Percentiles rank a stretch among this genome's conserved stretches.
Conservation (phyloP, 345 rosid species). For the Ricinus communis region DNA sequence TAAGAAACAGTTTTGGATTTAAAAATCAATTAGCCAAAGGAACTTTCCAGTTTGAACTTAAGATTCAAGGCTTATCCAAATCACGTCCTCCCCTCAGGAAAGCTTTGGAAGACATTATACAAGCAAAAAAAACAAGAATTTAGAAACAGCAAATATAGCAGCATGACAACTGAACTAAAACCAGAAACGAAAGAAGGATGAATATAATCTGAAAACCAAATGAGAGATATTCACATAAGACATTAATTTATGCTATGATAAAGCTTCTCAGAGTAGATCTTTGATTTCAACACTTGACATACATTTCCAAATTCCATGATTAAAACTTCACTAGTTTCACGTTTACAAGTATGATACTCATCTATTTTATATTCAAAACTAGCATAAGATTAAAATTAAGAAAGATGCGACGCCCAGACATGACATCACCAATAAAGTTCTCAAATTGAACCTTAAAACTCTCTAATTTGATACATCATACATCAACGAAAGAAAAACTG, state of each 20-base stretch:
- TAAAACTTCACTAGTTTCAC: not conserved
- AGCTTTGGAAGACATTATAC: not conserved
- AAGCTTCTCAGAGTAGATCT: not conserved
- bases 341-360: not conserved
- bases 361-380: not conserved
- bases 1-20: not conserved
- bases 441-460: constrained; percentile 8
- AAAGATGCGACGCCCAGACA: constrained; percentile 1
- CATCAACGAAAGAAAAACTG: constrained; percentile 3
- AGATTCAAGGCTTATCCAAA: not conserved
- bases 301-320: not conserved
- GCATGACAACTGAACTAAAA: not conserved
- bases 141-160: not conserved
- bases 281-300: not conserved
- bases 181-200: not conserved
- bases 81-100: not conserved
- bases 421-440: not conserved
- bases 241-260: not conserved
- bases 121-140: not conserved
- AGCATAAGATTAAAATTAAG: not conserved
- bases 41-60: not conserved
- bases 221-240: not conserved
- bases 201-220: not conserved
- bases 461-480: not conserved
- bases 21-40: not conserved